phyloP scores from a whole-genome alignment of 2,329 filamentous ascomycete species.

The Xylariales sp. region DNA sequence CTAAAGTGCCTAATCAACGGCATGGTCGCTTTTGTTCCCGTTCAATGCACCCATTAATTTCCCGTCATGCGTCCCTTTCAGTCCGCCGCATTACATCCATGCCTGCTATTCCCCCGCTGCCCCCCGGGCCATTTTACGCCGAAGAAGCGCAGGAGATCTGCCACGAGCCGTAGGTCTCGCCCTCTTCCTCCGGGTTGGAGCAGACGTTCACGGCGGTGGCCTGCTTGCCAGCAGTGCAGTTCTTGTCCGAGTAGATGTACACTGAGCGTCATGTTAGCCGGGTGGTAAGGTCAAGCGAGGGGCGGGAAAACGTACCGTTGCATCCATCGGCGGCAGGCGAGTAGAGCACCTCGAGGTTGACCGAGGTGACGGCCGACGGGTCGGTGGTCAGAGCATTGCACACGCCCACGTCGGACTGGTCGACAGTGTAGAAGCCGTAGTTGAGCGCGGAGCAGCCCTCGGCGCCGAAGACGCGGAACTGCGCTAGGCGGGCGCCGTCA shows the following conservation, averaged over 20 bases:
- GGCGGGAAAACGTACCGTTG: conserved; percentile 39
- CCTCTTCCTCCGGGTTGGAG: conserved; percentile 15
- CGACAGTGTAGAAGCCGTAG: conserved; percentile 46
- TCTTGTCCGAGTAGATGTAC: conserved; percentile 35
- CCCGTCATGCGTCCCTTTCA: background rate
- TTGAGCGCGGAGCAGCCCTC: conserved; percentile 43
- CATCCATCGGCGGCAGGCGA: conserved; percentile 40
- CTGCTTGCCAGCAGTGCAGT: conserved; percentile 28
- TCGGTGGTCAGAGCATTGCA: conserved; percentile 63
- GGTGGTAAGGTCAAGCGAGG: background rate
- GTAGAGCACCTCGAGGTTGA: conserved; percentile 39
- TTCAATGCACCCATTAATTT: conserved; percentile 5
- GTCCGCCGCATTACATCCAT: no score
- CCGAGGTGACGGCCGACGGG: conserved; percentile 41
- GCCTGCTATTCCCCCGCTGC: no score
- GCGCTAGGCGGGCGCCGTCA: conserved; percentile 44
- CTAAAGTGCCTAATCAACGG: background rate
- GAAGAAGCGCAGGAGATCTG: conserved; percentile 31
- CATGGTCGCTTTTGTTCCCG: conserved; percentile 13
- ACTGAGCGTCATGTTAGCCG: conserved; percentile 31
- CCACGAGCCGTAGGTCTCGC: conserved; percentile 35
- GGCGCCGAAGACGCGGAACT: conserved; percentile 47
- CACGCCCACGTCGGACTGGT: conserved; percentile 38
- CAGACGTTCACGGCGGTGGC: conserved; percentile 21
- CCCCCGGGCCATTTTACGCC: conserved; percentile 4